Percentiles rank a stretch among this genome's conserved stretches.
phyloP scores from a whole-genome alignment of 2,329 filamentous ascomycete genomes.

The Talaromyces amestolkiae region DNA sequence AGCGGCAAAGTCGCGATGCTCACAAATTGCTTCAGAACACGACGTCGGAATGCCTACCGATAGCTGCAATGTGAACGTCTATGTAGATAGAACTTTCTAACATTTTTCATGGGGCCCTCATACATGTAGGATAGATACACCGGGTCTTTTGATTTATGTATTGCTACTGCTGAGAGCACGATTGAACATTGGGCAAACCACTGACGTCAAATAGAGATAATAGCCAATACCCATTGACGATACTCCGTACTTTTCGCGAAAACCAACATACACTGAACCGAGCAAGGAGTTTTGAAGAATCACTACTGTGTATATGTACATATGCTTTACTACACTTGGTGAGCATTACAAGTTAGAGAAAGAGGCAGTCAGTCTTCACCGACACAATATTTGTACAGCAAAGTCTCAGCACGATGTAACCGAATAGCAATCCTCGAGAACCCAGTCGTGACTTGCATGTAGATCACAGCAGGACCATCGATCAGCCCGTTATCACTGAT shows the following conservation, averaged over 20 bases:
- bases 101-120: not conserved
- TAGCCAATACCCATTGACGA: not conserved
- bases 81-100: not conserved
- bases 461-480: constrained; percentile 3
- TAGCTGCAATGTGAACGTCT: not conserved
- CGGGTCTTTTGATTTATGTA: not conserved
- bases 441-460: constrained; percentile 1
- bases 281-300: not conserved
- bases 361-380: not conserved
- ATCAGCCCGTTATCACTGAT: not conserved
- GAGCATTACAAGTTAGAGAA: not conserved
- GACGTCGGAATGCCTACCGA: not conserved
- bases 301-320: too few relatives aligned
- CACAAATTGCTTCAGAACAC: not conserved
- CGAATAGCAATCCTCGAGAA: not conserved
- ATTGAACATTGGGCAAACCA: not conserved
- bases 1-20: not conserved
- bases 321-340: not conserved
- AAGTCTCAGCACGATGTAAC: constrained; percentile 1
- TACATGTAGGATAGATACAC: not conserved
- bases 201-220: not conserved
- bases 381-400: not conserved
- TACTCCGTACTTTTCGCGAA: not conserved
- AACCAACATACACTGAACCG: not conserved
- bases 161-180: not conserved